phyloP scores from a whole-genome alignment of 768 basidiomycete genomes.

The Hydnum rufescens region DNA sequence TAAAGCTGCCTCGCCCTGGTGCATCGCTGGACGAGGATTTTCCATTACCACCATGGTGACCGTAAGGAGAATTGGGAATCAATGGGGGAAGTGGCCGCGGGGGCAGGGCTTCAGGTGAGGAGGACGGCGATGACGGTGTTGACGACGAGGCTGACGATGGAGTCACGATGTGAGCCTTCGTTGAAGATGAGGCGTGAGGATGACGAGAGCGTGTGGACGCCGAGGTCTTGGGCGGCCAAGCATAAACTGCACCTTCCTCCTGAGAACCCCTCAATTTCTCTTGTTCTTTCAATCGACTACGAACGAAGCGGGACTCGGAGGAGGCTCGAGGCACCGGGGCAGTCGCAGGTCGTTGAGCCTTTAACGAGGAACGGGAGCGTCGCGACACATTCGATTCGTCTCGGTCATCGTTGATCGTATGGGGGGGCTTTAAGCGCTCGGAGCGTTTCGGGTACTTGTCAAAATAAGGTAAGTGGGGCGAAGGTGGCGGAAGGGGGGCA shows the following conservation, averaged over 20 bases:
- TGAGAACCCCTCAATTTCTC: neutral
- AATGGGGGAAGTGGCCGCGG: neutral
- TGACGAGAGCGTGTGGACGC: neutral
- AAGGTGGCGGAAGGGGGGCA: conserved; percentile 2
- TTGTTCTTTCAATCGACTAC: neutral
- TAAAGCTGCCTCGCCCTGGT: neutral
- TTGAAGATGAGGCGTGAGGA: neutral
- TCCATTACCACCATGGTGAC: neutral
- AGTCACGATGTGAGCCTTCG: neutral
- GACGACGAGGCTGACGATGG: neutral
- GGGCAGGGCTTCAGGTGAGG: neutral
- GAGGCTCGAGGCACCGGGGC: neutral
- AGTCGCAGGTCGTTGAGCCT: conserved; percentile 2
- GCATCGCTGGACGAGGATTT: neutral
- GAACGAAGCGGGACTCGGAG: neutral
- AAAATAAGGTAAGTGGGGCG: conserved; percentile 11
- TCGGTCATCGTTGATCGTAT: neutral
- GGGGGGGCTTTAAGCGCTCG: conserved; percentile 3
- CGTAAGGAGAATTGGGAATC: neutral
- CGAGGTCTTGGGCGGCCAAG: conserved; percentile 5
- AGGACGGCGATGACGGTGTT: neutral
- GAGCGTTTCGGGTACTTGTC: conserved; percentile 11
- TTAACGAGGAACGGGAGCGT: conserved; percentile 2
- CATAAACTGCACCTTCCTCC: neutral
- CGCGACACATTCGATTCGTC: neutral